These are phyloP conservation scores for Croton setiger DNA, from an alignment of 441 rosid genomes.

Conservation along the genomic window DNA sequence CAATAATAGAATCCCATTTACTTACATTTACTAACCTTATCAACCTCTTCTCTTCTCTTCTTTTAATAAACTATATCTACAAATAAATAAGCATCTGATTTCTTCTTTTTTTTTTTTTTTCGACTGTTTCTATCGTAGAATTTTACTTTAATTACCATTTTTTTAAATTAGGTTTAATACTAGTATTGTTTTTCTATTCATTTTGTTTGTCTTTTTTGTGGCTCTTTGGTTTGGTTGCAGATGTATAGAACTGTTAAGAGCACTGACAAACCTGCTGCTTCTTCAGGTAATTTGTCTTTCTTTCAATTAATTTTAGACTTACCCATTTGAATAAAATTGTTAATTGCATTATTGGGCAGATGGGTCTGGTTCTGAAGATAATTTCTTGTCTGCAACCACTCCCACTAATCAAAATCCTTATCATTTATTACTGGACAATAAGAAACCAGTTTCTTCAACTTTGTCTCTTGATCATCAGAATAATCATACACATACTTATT, in stretches of 20 bases:
- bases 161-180: neutral
- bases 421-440: slow-evolving; percentile 9
- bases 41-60: slow-evolving; percentile 71
- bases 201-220: slow-evolving; percentile 21
- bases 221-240: slow-evolving; percentile 28
- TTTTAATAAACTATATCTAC: slow-evolving; percentile 30
- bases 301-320: neutral
- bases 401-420: neutral
- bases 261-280: slow-evolving; percentile 76
- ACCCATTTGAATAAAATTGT: neutral
- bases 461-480: slow-evolving; percentile 13
- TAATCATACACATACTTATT: neutral
- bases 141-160: neutral
- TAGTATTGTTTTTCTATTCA: slow-evolving; percentile 20
- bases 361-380: slow-evolving; percentile 43
- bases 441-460: slow-evolving; percentile 12
- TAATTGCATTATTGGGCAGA: slow-evolving; percentile 16
- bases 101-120: slow-evolving; percentile 12
- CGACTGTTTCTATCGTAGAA: slow-evolving; percentile 12
- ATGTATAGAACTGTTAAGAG: slow-evolving; percentile 91
- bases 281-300: slow-evolving; percentile 51
- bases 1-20: slow-evolving; percentile 57
- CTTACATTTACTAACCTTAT: slow-evolving; percentile 40
- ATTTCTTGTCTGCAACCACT: slow-evolving; percentile 23
- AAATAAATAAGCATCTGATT: slow-evolving; percentile 29